Conservation (phyloP, 192 early-diverging fungal genomes). For the Podila horticola region DNA sequence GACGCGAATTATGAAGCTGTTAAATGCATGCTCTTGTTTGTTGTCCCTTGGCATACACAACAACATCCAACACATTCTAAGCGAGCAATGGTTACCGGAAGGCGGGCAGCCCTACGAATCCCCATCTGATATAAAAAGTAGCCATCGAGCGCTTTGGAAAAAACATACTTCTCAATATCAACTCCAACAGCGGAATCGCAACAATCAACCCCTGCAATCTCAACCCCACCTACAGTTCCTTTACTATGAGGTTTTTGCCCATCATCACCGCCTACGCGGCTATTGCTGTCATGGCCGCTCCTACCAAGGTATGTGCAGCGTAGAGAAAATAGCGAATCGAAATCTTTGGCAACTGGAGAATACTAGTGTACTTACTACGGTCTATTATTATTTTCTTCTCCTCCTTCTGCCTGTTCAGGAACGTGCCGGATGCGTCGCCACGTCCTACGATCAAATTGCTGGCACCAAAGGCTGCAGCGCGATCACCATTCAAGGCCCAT, state of each 20-base stretch:
- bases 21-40: conserved; percentile 3
- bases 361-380: conserved; percentile 8
- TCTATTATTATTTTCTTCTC: neutral
- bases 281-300: conserved; percentile 18
- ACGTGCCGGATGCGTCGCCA: conserved; percentile 19
- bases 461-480: conserved; percentile 25
- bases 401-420: conserved; percentile 4
- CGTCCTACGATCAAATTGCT: conserved; percentile 29
- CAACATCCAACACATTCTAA: neutral
- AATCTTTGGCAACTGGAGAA: neutral
- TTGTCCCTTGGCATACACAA: conserved; percentile 1
- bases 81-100: neutral
- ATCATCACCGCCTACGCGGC: conserved; percentile 26
- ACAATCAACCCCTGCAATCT: neutral
- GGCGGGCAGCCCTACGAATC: neutral
- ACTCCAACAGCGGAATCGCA: conserved; percentile 10
- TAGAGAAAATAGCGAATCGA: neutral
- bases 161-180: conserved; percentile 15
- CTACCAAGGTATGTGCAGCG: conserved; percentile 19
- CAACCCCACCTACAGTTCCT: conserved; percentile 4
- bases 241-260: conserved; percentile 19
- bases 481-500: conserved; percentile 48
- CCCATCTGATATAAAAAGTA: conserved; percentile 2
- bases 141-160: conserved; percentile 12
- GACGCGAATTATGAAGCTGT: conserved; percentile 4